A percentile compares a stretch with the other conserved stretches of the same genome.
These are phyloP conservation scores for Chlamydomonas applanata DNA, from an alignment of 139 green algal species.

Conservation along the genomic window DNA sequence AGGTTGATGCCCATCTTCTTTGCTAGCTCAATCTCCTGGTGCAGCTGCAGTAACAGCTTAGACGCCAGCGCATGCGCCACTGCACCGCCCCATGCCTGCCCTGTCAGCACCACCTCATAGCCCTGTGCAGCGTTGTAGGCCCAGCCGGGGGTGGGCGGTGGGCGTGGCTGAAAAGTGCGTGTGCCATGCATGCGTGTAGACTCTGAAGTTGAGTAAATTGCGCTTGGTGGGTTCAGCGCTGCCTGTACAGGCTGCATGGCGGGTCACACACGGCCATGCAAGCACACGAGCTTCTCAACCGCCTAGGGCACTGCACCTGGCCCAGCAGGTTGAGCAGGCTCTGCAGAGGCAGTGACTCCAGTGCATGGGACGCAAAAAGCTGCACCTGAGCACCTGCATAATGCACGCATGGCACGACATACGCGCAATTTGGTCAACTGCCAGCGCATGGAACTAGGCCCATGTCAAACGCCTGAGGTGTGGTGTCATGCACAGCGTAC, in stretches of 20 bases:
- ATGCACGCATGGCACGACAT: too few relatives aligned
- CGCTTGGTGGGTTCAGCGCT: too few relatives aligned
- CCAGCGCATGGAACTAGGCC: too few relatives aligned
- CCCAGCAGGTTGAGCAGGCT: constrained; percentile 23
- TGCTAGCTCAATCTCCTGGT: constrained; percentile 34
- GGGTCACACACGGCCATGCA: neutral
- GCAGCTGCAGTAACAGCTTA: constrained; percentile 36
- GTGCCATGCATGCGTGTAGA: too few relatives aligned
- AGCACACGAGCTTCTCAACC: neutral
- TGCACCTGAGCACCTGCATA: constrained; percentile 2
- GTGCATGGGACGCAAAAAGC: neutral
- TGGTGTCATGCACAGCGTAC: neutral
- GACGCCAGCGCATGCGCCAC: constrained; percentile 29
- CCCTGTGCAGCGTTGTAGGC: neutral
- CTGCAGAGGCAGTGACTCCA: constrained; percentile 8
- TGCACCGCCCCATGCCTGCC: constrained; percentile 23
- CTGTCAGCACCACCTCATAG: constrained; percentile 20
- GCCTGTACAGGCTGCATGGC: neutral
- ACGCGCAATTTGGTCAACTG: too few relatives aligned
- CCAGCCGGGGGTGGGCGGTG: neutral
- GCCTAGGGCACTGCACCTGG: neutral
- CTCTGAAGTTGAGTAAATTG: too few relatives aligned
- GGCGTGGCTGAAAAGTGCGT: too few relatives aligned
- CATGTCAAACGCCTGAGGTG: too few relatives aligned
- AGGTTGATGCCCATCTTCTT: constrained; percentile 39